phyloP scores from a whole-genome alignment of 495 filamentous ascomycete genomes.

The Podospora pseudocomata region DNA sequence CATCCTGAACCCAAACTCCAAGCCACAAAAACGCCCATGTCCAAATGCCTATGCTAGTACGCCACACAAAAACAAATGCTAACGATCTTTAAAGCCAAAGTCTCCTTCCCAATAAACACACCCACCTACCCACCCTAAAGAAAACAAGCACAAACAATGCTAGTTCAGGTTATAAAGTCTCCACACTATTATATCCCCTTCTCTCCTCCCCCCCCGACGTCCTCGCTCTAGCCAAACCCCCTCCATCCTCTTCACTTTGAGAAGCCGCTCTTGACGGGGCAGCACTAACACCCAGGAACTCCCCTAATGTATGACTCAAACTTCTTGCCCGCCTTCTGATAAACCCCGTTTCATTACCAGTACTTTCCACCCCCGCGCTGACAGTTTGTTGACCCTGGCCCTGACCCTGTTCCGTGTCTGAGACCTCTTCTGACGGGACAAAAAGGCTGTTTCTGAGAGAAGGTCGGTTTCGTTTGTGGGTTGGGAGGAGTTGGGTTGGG shows the following conservation, averaged over 20 bases:
- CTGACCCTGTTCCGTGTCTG: constrained; percentile 8
- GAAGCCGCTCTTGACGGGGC: background rate
- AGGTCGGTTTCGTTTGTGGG: constrained; percentile 26
- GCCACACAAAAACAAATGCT: background rate
- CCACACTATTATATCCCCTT: background rate
- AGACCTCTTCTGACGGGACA: constrained; percentile 35
- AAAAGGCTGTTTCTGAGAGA: constrained; percentile 43
- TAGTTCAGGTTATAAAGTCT: background rate
- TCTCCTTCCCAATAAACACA: too few species aligned
- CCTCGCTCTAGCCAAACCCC: background rate
- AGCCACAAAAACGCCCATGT: background rate
- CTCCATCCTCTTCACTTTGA: background rate
- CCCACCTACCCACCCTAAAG: too few species aligned
- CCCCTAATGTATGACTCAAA: constrained; percentile 48
- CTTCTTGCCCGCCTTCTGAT: constrained; percentile 43
- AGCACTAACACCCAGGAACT: constrained; percentile 35
- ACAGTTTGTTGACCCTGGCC: constrained; percentile 8
- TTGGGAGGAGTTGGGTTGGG: background rate
- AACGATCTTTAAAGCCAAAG: background rate
- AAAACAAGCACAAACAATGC: background rate
- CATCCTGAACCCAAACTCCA: background rate
- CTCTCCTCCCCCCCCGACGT: background rate
- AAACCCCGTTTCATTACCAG: constrained; percentile 12
- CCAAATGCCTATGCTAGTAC: background rate
- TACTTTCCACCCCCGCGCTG: constrained; percentile 8